These are phyloP conservation scores for Eucalyptus grandis DNA, from an alignment of 345 rosid genomes.

Conservation along the genomic window DNA sequence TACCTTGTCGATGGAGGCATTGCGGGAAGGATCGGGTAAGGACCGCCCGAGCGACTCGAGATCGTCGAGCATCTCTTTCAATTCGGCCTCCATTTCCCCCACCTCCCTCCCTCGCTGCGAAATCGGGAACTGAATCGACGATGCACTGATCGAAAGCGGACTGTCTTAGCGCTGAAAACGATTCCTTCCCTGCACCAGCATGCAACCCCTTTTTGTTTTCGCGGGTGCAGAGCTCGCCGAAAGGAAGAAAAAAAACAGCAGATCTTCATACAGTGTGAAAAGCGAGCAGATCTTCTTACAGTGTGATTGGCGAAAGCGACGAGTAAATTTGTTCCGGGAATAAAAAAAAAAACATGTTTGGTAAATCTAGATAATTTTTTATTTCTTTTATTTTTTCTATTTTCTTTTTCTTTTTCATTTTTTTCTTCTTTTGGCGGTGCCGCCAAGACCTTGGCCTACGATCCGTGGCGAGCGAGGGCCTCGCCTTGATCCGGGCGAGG, in stretches of 20 bases:
- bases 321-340: too few species aligned
- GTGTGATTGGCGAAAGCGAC: not conserved
- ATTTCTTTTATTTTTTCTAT: too few species aligned
- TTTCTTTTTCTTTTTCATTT: too few species aligned
- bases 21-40: slow-evolving; percentile 38
- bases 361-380: too few species aligned
- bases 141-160: not conserved
- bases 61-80: slow-evolving; percentile 49
- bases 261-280: not conserved
- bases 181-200: not conserved
- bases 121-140: not conserved
- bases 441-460: too few species aligned
- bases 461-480: too few species aligned
- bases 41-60: slow-evolving; percentile 48
- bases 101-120: not conserved
- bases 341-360: too few species aligned
- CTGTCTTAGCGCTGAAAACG: not conserved
- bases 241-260: not conserved
- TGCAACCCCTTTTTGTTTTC: not conserved
- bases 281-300: not conserved
- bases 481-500: too few species aligned
- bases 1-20: slow-evolving; percentile 50
- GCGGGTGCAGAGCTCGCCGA: not conserved
- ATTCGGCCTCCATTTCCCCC: slow-evolving; percentile 54
- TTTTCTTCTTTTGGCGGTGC: too few species aligned